Conservation (phyloP, 1,284 basidiomycete genomes). For the Pseudozyma thailandica region DNA sequence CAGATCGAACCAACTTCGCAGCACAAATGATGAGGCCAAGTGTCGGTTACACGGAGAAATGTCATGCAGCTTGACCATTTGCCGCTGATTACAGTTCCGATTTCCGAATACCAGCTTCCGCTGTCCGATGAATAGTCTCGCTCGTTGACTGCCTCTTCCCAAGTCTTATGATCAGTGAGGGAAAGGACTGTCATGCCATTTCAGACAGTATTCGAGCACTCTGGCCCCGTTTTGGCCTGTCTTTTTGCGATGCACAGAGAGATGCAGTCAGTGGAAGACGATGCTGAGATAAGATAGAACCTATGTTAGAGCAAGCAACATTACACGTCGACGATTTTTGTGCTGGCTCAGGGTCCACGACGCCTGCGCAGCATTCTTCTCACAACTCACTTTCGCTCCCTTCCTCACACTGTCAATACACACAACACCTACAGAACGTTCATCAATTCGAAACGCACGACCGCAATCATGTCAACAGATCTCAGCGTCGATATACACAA, state of each 20-base stretch:
- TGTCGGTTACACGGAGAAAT: neutral
- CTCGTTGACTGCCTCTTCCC: no score
- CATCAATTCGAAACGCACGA: no score
- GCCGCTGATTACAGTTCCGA: neutral
- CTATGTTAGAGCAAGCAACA: neutral
- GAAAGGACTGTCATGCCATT: neutral
- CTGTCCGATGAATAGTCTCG: no score
- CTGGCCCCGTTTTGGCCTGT: no score
- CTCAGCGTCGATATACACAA: constrained; percentile 44
- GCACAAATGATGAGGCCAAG: constrained; percentile 5
- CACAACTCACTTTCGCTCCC: neutral
- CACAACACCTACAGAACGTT: neutral
- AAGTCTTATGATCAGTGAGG: no score
- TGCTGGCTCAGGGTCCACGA: constrained; percentile 18
- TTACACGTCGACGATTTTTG: neutral
- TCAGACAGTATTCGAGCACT: no score
- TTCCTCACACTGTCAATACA: neutral
- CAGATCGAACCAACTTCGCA: no score
- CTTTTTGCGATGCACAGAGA: no score
- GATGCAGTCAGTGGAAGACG: no score
- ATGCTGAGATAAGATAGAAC: no score
- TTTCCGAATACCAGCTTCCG: constrained; percentile 11
- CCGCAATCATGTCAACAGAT: constrained; percentile 28
- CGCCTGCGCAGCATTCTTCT: constrained; percentile 11
- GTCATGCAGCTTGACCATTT: constrained; percentile 20